Percentiles rank a stretch among this genome's conserved stretches.
phyloP scores from a whole-genome alignment of 2,329 filamentous ascomycete species.

The Emergomyces pasteurianus region DNA sequence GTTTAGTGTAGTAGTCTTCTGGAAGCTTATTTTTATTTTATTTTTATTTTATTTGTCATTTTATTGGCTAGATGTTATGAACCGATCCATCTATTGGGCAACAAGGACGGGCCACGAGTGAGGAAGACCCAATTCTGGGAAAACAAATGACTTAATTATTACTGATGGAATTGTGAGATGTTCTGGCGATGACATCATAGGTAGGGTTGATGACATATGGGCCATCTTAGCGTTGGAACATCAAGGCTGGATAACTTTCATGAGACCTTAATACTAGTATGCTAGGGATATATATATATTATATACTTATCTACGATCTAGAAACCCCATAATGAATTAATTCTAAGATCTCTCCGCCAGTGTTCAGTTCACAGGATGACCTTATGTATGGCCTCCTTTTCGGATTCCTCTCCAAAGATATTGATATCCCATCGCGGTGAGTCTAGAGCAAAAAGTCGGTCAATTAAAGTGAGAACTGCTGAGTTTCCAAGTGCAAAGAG shows the following conservation, averaged over 20 bases:
- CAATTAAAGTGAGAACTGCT: constrained; percentile 1
- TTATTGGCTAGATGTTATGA: background rate
- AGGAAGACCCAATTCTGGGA: no score
- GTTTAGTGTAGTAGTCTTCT: background rate
- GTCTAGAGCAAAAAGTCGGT: constrained; percentile 22
- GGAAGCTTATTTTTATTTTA: no score
- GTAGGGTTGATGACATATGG: no score
- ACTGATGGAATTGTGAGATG: background rate
- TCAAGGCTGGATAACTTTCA: no score
- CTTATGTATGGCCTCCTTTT: constrained; percentile 40
- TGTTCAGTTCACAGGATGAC: constrained; percentile 23
- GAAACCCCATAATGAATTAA: background rate
- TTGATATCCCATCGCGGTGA: constrained; percentile 46
- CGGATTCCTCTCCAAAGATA: constrained; percentile 43
- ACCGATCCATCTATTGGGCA: background rate
- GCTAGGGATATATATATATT: no score
- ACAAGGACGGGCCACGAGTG: no score
- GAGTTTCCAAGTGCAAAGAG: background rate
- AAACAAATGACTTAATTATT: no score
- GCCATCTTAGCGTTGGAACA: no score
- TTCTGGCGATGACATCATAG: background rate
- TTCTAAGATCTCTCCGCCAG: background rate
- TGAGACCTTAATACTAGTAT: no score
- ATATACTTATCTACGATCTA: background rate
- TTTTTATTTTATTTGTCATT: no score